These are phyloP conservation scores for Botrytis medusae DNA, from an alignment of 2,329 filamentous ascomycete genomes.

Conservation along the genomic window DNA sequence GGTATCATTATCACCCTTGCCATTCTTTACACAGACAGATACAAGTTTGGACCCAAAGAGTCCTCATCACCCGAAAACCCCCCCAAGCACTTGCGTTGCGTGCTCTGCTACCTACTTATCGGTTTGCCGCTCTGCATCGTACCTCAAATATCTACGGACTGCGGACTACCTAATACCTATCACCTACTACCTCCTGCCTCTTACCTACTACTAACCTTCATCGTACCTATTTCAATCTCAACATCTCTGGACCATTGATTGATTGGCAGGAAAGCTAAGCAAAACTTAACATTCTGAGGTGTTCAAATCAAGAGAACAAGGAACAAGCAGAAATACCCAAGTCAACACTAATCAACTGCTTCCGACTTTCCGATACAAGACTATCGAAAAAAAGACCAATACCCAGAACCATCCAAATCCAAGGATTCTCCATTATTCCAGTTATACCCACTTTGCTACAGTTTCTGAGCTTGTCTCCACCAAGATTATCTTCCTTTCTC, in stretches of 20 bases:
- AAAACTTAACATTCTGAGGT: not conserved
- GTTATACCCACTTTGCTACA: slow-evolving; percentile 3
- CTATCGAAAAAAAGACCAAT: slow-evolving; percentile 3
- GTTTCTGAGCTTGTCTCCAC: slow-evolving; percentile 8
- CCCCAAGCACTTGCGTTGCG: not conserved
- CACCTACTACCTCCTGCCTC: too few species aligned
- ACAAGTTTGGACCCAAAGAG: not conserved
- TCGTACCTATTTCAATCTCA: not conserved
- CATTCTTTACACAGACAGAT: not conserved
- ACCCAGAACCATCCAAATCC: not conserved
- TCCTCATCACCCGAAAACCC: not conserved
- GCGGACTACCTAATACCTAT: too few species aligned
- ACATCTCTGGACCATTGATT: not conserved
- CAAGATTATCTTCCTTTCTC: not conserved
- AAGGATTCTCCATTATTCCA: slow-evolving; percentile 17
- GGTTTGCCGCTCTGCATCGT: not conserved
- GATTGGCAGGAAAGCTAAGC: not conserved
- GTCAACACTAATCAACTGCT: not conserved
- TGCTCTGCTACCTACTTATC: not conserved
- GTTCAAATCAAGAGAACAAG: not conserved
- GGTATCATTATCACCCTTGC: not conserved
- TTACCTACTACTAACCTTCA: not conserved
- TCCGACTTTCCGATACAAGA: slow-evolving; percentile 2
- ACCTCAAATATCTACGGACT: not conserved
- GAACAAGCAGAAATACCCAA: not conserved